phyloP scores from a whole-genome alignment of 139 green algal species.

The Micromonas pusilla region DNA sequence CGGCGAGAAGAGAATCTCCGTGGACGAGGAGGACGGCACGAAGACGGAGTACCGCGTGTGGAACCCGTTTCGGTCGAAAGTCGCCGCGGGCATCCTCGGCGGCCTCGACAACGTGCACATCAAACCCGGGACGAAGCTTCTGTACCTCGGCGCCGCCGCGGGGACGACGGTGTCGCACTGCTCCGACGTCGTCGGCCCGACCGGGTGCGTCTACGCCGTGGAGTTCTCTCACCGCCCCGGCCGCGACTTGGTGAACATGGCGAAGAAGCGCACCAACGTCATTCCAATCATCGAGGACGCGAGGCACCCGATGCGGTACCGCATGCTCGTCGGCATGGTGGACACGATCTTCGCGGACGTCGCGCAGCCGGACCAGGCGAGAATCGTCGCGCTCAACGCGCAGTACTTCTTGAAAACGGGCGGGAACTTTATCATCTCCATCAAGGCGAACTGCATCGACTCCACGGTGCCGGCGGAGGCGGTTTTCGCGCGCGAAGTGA shows the following conservation, averaged over 20 bases:
- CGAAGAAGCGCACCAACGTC: constrained; percentile 98
- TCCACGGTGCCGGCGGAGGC: constrained; percentile 93
- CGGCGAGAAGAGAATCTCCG: constrained; percentile 91
- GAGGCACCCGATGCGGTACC: constrained; percentile 93
- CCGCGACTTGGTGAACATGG: constrained; percentile 99
- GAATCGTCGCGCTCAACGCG: constrained; percentile 96
- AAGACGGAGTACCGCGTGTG: constrained; percentile 99
- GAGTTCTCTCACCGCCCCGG: constrained; percentile 96
- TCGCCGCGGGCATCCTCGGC: constrained; percentile 92
- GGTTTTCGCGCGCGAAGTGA: constrained; percentile 95
- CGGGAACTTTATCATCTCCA: constrained; percentile 97
- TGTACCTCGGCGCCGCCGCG: constrained; percentile 92
- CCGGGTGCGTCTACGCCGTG: constrained; percentile 93
- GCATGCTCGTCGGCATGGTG: constrained; percentile 99
- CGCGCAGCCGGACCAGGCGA: constrained; percentile 79
- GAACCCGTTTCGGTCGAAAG: constrained; percentile 99
- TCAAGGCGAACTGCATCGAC: constrained; percentile 99
- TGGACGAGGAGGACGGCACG: constrained; percentile 69
- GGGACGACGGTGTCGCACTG: constrained; percentile 91
- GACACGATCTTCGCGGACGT: constrained; percentile 98
- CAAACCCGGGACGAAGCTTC: constrained; percentile 78
- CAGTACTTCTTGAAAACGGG: constrained; percentile 97
- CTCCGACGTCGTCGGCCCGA: constrained; percentile 78
- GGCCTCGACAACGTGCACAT: constrained; percentile 99
- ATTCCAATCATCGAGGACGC: constrained; percentile 99